Conservation (phyloP, 2,329 filamentous ascomycete species). For the Hypoxylon sp. region DNA sequence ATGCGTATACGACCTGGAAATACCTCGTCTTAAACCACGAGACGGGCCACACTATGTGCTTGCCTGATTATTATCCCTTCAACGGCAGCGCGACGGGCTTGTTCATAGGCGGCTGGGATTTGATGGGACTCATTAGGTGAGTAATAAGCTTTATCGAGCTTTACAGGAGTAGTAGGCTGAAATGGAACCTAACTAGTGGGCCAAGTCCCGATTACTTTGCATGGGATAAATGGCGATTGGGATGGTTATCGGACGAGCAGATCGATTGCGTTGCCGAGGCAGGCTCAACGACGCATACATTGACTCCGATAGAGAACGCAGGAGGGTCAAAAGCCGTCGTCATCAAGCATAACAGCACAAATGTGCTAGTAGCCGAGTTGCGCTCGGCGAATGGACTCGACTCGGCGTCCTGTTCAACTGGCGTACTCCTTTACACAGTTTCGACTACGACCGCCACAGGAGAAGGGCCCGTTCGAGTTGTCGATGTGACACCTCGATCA, state of each 20-base stretch:
- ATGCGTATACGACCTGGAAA: conserved; percentile 51
- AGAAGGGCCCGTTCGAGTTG: conserved; percentile 51
- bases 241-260: conserved; percentile 53
- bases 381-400: conserved; percentile 48
- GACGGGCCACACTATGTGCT: conserved; percentile 55
- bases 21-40: conserved; percentile 55
- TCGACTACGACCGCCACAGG: conserved; percentile 49
- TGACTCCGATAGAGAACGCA: conserved; percentile 42
- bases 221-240: conserved; percentile 57
- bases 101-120: conserved; percentile 55
- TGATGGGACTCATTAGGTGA: conserved; percentile 53
- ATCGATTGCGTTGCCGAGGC: conserved; percentile 50
- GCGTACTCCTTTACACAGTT: conserved; percentile 54
- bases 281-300: conserved; percentile 48
- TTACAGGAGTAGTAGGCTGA: not conserved
- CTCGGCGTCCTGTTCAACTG: conserved; percentile 48
- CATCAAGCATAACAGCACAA: conserved; percentile 43
- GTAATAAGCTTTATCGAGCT: not conserved
- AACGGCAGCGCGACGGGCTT: conserved; percentile 46
- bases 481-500: conserved; percentile 51
- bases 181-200: conserved; percentile 35
- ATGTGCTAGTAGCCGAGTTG: conserved; percentile 52
- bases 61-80: conserved; percentile 55
- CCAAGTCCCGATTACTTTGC: conserved; percentile 54
- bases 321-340: conserved; percentile 49